These are phyloP conservation scores for Litsea cubeba DNA, from an alignment of 164 flowering plant species.

Conservation along the genomic window DNA sequence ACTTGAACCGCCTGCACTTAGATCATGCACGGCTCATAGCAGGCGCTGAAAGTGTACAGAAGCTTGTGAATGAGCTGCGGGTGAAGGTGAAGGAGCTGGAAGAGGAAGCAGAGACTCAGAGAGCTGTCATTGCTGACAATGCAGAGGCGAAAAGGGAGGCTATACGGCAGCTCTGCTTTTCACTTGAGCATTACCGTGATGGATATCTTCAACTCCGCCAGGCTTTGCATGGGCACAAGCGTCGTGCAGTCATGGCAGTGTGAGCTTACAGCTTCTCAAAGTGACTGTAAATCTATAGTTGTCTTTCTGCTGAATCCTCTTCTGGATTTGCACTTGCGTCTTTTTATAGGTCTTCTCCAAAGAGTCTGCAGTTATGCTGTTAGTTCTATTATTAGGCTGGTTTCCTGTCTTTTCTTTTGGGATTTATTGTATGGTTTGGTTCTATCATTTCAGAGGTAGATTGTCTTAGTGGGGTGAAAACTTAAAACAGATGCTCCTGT, in stretches of 20 bases:
- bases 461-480: too few relatives aligned
- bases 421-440: too few relatives aligned
- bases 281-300: not conserved
- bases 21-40: constrained; percentile 42
- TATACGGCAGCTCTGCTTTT: constrained; percentile 75
- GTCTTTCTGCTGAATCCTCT: not conserved
- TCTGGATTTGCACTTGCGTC: not conserved
- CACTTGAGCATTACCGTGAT: constrained; percentile 26
- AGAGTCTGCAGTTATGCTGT: not conserved
- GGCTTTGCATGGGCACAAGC: constrained; percentile 11
- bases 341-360: too few relatives aligned
- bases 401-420: not conserved
- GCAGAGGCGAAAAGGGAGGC: constrained; percentile 84
- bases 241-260: constrained; percentile 21
- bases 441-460: too few relatives aligned
- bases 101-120: constrained; percentile 52
- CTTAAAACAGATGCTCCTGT: too few relatives aligned
- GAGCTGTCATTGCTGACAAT: constrained; percentile 34
- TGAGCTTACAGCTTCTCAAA: constrained; percentile 8
- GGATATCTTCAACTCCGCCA: constrained; percentile 7
- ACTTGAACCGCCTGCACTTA: constrained; percentile 33
- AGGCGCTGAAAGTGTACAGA: constrained; percentile 26
- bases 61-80: constrained; percentile 23
- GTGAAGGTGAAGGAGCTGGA: constrained; percentile 30
- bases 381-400: not conserved